These are phyloP conservation scores for Solanum sejunctum DNA, from an alignment of 257 asterid genomes.

Conservation along the genomic window DNA sequence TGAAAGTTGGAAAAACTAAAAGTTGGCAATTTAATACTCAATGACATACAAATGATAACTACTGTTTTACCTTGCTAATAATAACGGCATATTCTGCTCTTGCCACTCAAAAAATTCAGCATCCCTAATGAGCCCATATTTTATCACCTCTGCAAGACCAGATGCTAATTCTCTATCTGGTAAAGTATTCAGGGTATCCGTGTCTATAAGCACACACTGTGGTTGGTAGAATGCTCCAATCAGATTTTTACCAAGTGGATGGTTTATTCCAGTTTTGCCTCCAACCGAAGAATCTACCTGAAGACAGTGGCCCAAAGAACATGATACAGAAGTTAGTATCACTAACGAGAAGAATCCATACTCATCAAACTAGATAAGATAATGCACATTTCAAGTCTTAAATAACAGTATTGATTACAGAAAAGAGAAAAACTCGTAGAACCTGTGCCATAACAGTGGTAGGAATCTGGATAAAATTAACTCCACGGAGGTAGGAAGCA, in stretches of 20 bases:
- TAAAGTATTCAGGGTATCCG: slow-evolving; percentile 75
- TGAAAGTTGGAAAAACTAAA: neutral
- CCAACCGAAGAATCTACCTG: slow-evolving; percentile 99
- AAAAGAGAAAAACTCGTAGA: neutral
- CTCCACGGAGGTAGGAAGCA: slow-evolving; percentile 93
- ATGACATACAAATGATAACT: neutral
- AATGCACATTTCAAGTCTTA: neutral
- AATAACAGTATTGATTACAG: neutral
- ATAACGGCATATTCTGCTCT: slow-evolving; percentile 72
- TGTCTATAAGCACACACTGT: slow-evolving; percentile 94
- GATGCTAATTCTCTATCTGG: slow-evolving; percentile 94
- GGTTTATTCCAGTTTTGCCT: slow-evolving; percentile 98
- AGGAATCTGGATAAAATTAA: slow-evolving; percentile 95
- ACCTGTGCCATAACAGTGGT: slow-evolving; percentile 99
- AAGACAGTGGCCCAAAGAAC: slow-evolving; percentile 22
- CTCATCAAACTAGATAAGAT: neutral
- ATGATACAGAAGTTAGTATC: neutral
- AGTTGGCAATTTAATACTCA: neutral
- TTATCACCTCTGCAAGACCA: slow-evolving; percentile 91
- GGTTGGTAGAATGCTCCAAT: slow-evolving; percentile 99
- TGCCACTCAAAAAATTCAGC: slow-evolving; percentile 93
- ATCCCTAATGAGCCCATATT: slow-evolving; percentile 90
- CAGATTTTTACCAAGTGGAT: slow-evolving; percentile 88
- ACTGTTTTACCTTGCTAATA: slow-evolving; percentile 56
- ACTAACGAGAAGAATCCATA: neutral